Conservation (phyloP, 495 filamentous ascomycete species). For the Neurospora sp. region DNA sequence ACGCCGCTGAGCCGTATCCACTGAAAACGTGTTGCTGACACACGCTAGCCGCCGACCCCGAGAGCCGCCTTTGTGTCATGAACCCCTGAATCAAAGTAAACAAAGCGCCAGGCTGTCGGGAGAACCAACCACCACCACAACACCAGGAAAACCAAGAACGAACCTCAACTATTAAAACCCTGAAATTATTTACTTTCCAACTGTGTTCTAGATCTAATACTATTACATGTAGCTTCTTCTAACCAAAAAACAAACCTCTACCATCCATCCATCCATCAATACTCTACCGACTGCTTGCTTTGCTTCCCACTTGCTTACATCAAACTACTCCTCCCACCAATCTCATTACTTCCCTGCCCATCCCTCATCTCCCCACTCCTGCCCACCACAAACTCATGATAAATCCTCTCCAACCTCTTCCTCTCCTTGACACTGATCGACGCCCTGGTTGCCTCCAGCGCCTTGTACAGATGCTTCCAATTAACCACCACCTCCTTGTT, state of each 20-base stretch:
- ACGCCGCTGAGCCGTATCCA: background rate
- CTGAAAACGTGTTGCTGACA: background rate
- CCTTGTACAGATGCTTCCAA: constrained; percentile 77
- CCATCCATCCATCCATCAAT: background rate
- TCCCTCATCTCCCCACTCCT: constrained; percentile 90
- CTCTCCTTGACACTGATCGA: constrained; percentile 73
- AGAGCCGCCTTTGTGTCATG: background rate
- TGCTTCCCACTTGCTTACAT: constrained; percentile 45
- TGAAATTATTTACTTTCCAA: background rate
- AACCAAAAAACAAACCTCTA: background rate
- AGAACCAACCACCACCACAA: background rate
- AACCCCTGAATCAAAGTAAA: background rate
- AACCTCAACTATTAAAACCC: background rate
- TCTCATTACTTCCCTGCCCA: constrained; percentile 79
- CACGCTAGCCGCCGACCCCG: background rate
- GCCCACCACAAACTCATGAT: constrained; percentile 82
- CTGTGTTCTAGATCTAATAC: background rate
- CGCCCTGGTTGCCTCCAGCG: constrained; percentile 66
- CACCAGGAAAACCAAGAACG: background rate
- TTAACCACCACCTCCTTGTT: constrained; percentile 67
- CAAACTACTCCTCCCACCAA: constrained; percentile 85
- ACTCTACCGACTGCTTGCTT: background rate
- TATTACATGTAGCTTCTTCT: background rate
- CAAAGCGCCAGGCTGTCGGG: background rate
- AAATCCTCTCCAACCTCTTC: constrained; percentile 64